Evolutionary conservation across 768 basidiomycete species (phyloP), one percentile per base, ranked within the genome.

Genomic region (Naganishia vaughanmartiniae): DNA sequence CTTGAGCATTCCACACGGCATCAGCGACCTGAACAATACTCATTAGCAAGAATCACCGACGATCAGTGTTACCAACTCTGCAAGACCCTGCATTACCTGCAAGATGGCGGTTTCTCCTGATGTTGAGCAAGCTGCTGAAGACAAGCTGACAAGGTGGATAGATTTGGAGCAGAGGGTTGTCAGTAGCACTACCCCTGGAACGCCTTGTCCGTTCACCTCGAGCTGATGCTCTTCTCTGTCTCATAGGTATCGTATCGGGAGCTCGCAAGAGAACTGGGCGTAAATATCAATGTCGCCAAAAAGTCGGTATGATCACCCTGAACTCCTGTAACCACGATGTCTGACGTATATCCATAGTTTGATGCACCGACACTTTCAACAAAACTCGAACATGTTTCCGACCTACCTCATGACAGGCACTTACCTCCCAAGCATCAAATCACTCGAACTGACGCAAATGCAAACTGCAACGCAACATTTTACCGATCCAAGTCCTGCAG

Each of bases 251-350:
- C 69, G 12, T 70, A 70, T 21, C 1, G 69, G n/a, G 69, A 70
- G 36, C 34, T 70, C 19, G 54, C 69, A 1, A 30, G 69, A 19
- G 69, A 70, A 39, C 19, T 70, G 31, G 69, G 48, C 11, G 33
- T 65, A 7, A 54, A 70, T 28, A 56, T 70, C 53, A 70, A 70
- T 56, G 34, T 55, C 30, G 69, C 69, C 4, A 70, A 70, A 46
- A 70, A 70, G 68, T 69, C 4, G 34, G 66, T 34, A 34, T 28
- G 19, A 0, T 36, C 1, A 34, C 21, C 17, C 19, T n/a, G 21
- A n/a, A 12, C 48, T 51, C 36, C 12, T 24, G 1, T 1, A 10
- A 19, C 30, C 28, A 31, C 1, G 19, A 4, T 17, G 34, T 6
- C 30, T 31, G 7, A 28, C n/a, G 19, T 21, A n/a, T 14, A 2